Base-by-base conservation (phyloP, 2,329 filamentous ascomycete genomes). In the Ophiocordyceps sinensis region DNA sequence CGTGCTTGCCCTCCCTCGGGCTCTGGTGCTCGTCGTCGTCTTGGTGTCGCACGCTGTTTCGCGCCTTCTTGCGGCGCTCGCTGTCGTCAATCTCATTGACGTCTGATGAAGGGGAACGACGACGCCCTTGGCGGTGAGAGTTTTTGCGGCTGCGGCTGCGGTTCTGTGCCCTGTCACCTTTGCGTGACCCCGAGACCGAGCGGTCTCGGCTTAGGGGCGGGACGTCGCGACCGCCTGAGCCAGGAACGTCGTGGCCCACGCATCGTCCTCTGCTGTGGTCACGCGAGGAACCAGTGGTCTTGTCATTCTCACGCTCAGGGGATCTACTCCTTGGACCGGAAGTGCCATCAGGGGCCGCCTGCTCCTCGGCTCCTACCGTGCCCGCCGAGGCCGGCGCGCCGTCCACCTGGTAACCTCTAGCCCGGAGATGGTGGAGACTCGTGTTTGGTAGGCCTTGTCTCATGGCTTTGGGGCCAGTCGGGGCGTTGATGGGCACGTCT, bases 401-500 rank as follows among this genome's bases (percentile, higher is more conserved):
- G 50, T 59, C 61, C 31, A 71, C 62, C 47, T 59, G 68, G 53
- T 63, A 66, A 32, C 68, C 70, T 47, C 68, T 61, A 21, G 73
- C 73, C 47, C 76, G 67, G 57, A 79, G 57, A 51, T 82, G 75
- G 48, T 79, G 73, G 41, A 84, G 73, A 49, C 83, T 85, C 43
- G 81, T 88, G 59, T 93, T 93, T 40, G 85, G 83, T 11, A 87
- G 68, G 28, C 87, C 86, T 61, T 91, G 82, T 47, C 89, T 76
- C 85, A 96, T 94, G 15, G 91, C 91, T 62, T 91, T 88, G 38
- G 91, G 91, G 10, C 88, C 91, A 41, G 83, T 94, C 26, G 91
- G 91, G 26, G 91, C 91, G 63, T 71, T 85, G 63, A 78, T 60
- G 36, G 77, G 77, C 40, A 64, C 60, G 51, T 65, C 59, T 47